These are phyloP conservation scores for Saccharomyces kudriavzevii DNA, from an alignment of 805 yeast genomes.

Conservation along the genomic window DNA sequence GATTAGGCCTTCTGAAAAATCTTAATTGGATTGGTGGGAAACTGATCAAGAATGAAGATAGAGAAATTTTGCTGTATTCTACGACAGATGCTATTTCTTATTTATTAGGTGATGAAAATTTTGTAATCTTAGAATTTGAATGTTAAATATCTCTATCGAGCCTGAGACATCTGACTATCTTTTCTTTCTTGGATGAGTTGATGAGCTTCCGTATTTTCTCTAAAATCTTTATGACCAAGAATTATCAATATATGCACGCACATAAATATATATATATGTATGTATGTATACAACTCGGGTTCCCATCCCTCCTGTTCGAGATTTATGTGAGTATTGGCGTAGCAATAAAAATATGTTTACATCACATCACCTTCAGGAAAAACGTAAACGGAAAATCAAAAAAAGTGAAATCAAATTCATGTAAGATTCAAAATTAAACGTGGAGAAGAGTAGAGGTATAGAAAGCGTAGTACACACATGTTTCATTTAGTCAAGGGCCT, in stretches of 20 bases:
- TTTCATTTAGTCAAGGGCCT: constrained; percentile 60
- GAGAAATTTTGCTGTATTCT: constrained; percentile 5
- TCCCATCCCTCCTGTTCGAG: neutral
- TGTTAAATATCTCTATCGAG: constrained; percentile 8
- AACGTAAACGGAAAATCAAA: neutral
- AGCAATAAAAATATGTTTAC: neutral
- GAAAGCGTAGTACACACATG: constrained; percentile 34
- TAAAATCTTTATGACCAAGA: neutral
- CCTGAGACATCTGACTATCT: neutral
- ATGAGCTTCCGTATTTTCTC: neutral
- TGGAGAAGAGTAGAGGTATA: neutral
- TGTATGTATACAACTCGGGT: neutral
- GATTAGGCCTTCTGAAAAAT: constrained; percentile 21
- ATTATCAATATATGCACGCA: neutral
- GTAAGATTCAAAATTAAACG: neutral
- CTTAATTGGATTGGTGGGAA: constrained; percentile 30
- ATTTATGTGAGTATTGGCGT: neutral
- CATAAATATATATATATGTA: too few species aligned
- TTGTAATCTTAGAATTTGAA: constrained; percentile 26
- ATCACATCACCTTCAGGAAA: neutral
- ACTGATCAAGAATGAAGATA: constrained; percentile 22
- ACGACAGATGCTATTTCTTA: constrained; percentile 8
- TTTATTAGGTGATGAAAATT: constrained; percentile 22
- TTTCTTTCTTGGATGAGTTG: neutral
- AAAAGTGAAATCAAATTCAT: neutral